Evolutionary conservation across 1,139 yeast species (phyloP), one percentile per base, ranked within the genome.

Genomic region (Kodamaea suecica): DNA sequence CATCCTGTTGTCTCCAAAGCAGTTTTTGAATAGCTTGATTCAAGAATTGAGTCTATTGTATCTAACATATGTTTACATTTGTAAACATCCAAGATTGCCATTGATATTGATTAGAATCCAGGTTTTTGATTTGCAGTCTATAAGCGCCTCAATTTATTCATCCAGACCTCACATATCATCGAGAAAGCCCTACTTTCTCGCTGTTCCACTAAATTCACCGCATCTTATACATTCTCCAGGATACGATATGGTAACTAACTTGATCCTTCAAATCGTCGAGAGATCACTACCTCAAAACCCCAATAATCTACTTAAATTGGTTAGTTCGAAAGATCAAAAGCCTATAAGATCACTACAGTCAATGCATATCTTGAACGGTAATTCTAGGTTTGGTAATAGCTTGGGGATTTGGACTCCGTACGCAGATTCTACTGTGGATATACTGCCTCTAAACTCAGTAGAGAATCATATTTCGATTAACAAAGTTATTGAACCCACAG

Each of bases 341-440:
- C 78, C 87, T 0, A 65, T 80, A 2, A 60, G 70, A 31, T 75
- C 82, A 2, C 53, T 80, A 17, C 73, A 72, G 29, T 60, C 81
- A 0, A 70, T 79, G 64, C 71, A 73, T 36, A 64, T 78, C 2
- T 50, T 80, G 9, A 70, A 75, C 38, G 90, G 90, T 4, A 69
- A 69, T 23, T 76, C 86, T 0, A 61, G 88, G 35, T 75, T 73
- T 45, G 66, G 79, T 1, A 61, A 70, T 27, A 69, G 86, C 17
- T 51, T 80, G 38, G 92, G 88, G 0, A 67, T 76, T 4, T 84
- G 94, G 94, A 54, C 76, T 0, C 73, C 79, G 0, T 84, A 83
- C 53, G 88, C 92, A 0, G 78, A 79, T 46, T 78, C 76, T 1
- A 59, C 65, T 1, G 75, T 78, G 2, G 95, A 84, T 53, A 63